Base-by-base conservation (phyloP, 1,284 basidiomycete species). In the Melampsora americana region DNA sequence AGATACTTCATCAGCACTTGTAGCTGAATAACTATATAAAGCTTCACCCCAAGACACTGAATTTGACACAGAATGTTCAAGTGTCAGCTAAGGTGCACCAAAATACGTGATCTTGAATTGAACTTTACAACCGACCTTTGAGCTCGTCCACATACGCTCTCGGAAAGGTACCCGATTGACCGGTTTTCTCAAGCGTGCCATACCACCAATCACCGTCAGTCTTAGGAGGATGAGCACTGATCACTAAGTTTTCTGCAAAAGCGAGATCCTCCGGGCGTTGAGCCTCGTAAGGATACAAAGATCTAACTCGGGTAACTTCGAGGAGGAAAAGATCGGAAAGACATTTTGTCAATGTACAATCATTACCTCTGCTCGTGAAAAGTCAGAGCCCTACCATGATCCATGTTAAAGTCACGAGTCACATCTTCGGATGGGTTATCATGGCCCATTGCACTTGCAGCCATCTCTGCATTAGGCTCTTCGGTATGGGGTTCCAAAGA, bases 111-210 rank as follows among this genome's bases (percentile, higher is more conserved):
- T 3, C 35, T 35, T 35, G 3, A 35, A 35, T 35, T 35, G 5
- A 35, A 35, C 32, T 50, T 12, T 2, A 7, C 0, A 12, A 84
- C 90, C 80, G 83, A 93, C 93, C 84, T 77, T 87, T 85, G 35
- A 92, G 83, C 80, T 88, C 87, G 80, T 91, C 87, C 11, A 95
- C 90, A 81, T 97, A 99, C 0, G 90, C 89, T 81, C 90, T 90
- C 0, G 96, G 96, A 88, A 98, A 92, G 85, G 94, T 89, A 1
- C 95, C 95, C 64, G 88, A 87, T 81, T 87, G 88, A 20, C 90
- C 88, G 56, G 86, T 88, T 61, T 85, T 87, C 23, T 90, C 84
- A 12, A 88, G 82, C n/a, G 86, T 90, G 53, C 93, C 95, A 82
- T 92, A 93, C 91, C 93, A 95, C 95, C 96, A 99, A 16, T 85